Evolutionary conservation across 129 eudicot genomes (phyloP), one percentile per base, ranked within the genome.

Genomic region (Ambrosia trifida): DNA sequence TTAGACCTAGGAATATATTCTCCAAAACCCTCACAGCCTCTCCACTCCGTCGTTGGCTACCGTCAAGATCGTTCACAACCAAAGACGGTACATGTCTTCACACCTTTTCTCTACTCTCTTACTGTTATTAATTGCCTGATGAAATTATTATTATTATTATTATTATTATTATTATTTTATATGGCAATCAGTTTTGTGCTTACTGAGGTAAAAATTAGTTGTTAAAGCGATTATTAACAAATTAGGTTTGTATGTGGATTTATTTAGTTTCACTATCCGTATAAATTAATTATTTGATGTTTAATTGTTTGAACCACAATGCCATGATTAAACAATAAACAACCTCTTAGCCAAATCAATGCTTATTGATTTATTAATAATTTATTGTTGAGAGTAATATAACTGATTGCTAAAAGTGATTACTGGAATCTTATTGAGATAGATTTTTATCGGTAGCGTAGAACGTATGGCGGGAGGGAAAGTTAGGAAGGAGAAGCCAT

Each of bases 381-480:
- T 28, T 1, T 49, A 59, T 16, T 72, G 11, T 17, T 28, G 11
- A 59, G 9, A 10, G 40, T 36, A 68, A 50, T 18, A 1, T 51
- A 33, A 32, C 33, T 71, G 66, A 24, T 41, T 71, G 56, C 11
- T 24, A 45, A 20, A 71, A 41, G 11, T 56, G 30, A 33, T 49
- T 50, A 24, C 3, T 71, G 57, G 28, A 71, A 57, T 71, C 57
- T 57, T 16, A 43, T 44, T 44, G 49, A 45, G 38, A 10, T 31
- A 28, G 38, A 10, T 31, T n/a, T 3, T 19, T 35, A 35, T 70
- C 40, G 2, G 3, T 12, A 3, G 40, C 2, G 11, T n/a, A 41
- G 20, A 68, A 69, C 41, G 24, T 14, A 94, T 94, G 99, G 99
- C 96, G 12, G 99, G 99, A 76, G 99, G 99, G 51, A 94, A 94